Base-by-base conservation (phyloP, 75 land plant genomes). In the Picea glauca region DNA sequence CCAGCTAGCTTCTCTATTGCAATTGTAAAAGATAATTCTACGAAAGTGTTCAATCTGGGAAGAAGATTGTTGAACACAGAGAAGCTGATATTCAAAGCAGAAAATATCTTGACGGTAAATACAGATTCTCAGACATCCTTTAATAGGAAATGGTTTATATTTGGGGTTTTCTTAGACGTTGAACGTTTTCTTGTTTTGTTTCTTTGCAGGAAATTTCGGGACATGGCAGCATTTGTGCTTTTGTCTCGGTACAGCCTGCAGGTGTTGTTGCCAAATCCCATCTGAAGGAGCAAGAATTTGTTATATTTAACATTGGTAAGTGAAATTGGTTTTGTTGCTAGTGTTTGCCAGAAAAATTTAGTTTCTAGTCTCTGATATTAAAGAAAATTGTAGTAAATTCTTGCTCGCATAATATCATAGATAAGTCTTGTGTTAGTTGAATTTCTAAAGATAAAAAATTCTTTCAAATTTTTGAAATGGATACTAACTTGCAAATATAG, bases 51-150 rank as follows among this genome's bases (percentile, higher is more conserved):
- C 75, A 68, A 77, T 21, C 58, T 20, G 33, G 78, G 60, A n/a
- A 93, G 98, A 76, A 90, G 84, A 58, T 78, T 95, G 74, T 88
- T 95, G 5, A 88, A 95, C 80, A 89, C 86, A 11, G 98, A 95
- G 74, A 95, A 95, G 80, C 40, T 88, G 35, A 90, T 91, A 13
- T 93, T 95, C 78, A 83, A 87, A 73, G 81, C 85, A 32, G 85
- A 85, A 20, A 73, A 60, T 38, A 21, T 76, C 46, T 61, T 81
- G 3, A 15, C 58, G 62, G 32, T 80, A 1, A 33, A 26, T n/a
- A 18, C 58, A 57, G 75, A 81, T 59, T 78, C 81, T 83, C 9
- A 54, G 4, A 81, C 54, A 13, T 13, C 14, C 14, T 26, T 64
- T 2, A 46, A 11, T 76, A 30, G 73, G 57, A 9, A 13, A 58